Evolutionary conservation across 2,329 filamentous ascomycete genomes (phyloP).

Genomic region (Fusarium papillatum): DNA sequence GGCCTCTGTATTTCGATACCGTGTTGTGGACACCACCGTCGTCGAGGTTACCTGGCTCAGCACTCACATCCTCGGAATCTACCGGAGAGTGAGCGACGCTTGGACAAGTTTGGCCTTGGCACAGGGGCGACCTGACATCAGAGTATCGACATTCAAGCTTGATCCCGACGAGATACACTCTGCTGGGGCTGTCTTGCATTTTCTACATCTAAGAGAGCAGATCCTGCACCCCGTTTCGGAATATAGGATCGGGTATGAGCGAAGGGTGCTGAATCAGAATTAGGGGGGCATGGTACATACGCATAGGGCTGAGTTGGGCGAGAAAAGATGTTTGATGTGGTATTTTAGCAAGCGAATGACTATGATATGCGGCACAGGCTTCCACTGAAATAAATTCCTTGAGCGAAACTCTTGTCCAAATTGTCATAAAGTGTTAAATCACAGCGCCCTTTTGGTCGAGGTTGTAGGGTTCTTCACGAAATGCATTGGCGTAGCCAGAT

Average conservation of each 20-base stretch:
- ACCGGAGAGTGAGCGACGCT: background rate
- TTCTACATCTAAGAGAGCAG: background rate
- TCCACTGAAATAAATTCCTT: background rate
- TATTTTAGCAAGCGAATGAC: background rate
- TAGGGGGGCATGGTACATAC: background rate
- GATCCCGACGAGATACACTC: background rate
- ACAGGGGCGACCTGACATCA: background rate
- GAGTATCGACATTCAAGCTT: background rate
- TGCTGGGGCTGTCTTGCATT: background rate
- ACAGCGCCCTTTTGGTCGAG: too few species aligned
- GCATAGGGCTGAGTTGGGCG: background rate
- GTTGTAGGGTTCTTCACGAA: too few species aligned
- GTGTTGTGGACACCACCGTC: background rate
- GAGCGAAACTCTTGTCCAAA: background rate
- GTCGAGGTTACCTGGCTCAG: constrained; percentile 4
- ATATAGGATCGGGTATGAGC: background rate
- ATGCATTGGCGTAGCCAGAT: too few species aligned
- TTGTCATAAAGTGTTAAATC: too few species aligned
- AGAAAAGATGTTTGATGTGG: background rate
- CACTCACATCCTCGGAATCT: background rate
- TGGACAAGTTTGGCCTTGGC: background rate
- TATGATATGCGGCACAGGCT: background rate
- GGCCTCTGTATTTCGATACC: constrained; percentile 7
- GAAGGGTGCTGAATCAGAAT: background rate
- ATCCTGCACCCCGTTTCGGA: constrained; percentile 3